Base-by-base conservation (phyloP, 192 early-diverging fungal genomes). In the Lobosporangium transversale region DNA sequence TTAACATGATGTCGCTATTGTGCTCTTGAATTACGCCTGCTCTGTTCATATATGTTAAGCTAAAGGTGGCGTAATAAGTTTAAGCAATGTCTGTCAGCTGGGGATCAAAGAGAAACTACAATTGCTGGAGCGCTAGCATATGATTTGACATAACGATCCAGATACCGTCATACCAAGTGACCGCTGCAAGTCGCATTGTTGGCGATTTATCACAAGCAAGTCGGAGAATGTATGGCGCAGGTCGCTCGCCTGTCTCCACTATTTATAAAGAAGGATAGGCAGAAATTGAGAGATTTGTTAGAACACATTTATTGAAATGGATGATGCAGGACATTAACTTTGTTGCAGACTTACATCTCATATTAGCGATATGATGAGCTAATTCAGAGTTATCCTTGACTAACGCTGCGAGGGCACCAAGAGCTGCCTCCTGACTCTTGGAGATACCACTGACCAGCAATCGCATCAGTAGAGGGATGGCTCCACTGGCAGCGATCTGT, bases 381-480 rank as follows among this genome's bases (percentile, higher is more conserved):
- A 90, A 58, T 11, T 83, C 83, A 12, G 79, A 47, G 63, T 91
- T 91, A 21, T 85, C 86, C 29, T 88, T 81, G 59, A 86, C 86
- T 29, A 94, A 58, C 8, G 83, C 84, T 2, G 89, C 84, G n/a
- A 94, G 64, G 0, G 92, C 92, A 55, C 93, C 92, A 49, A 94
- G 80, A 6, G 89, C 89, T 6, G 92, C 88, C 78, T 94, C 91
- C 63, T 94, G 92, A 11, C 91, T 82, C 71, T 89, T 92, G 29
- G 78, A 65, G 67, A 73, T 86, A 11, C 80, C 80, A 21, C 81
- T 81, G 51, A 80, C 76, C 7, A 94, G 71, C 33, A 91, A 60
- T 9, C 75, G 81, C 48, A 89, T 68, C 26, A 93, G 70, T 6
- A 86, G 62, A 29, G 84, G 81, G 30, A 92, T 81, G 1, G 84